phyloP scores from a whole-genome alignment of 495 filamentous ascomycete genomes.

The Podospora conica region DNA sequence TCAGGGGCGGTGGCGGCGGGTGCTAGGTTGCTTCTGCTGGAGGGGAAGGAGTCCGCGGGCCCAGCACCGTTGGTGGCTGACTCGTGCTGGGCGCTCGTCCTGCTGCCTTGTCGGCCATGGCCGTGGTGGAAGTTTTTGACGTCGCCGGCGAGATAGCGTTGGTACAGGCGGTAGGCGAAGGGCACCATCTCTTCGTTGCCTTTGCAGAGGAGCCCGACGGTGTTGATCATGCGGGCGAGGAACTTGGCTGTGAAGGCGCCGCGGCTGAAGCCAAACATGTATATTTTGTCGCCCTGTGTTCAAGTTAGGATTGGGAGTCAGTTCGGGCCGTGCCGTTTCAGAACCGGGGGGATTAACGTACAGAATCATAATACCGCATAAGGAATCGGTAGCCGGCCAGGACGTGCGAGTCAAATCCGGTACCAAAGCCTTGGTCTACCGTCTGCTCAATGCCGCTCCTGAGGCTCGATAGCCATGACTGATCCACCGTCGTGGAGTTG shows the following conservation, averaged over 20 bases:
- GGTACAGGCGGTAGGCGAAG: conserved; percentile 14
- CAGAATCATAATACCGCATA: conserved; percentile 15
- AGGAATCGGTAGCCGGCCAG: conserved; percentile 14
- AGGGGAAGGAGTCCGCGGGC: background rate
- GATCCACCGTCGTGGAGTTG: conserved; percentile 8
- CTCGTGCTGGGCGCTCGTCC: background rate
- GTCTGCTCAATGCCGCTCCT: too few species aligned
- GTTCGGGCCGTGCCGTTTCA: background rate
- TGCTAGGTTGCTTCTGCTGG: background rate
- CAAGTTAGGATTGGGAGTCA: background rate
- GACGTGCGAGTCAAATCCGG: conserved; percentile 13
- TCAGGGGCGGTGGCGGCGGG: background rate
- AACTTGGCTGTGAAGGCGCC: conserved; percentile 17
- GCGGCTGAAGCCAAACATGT: conserved; percentile 15
- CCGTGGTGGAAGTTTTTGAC: background rate
- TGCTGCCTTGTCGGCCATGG: too few species aligned
- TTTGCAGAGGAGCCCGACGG: conserved; percentile 15
- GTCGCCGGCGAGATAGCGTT: conserved; percentile 10
- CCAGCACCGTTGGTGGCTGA: background rate
- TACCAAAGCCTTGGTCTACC: conserved; percentile 12
- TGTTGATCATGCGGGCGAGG: conserved; percentile 13
- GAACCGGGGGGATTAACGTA: background rate
- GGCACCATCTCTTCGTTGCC: conserved; percentile 18
- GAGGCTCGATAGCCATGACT: conserved; percentile 3
- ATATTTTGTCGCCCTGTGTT: conserved; percentile 14